Evolutionary conservation across 176 grass and related monocot genomes (phyloP).

Genomic region (Urochloa ruziziensis): DNA sequence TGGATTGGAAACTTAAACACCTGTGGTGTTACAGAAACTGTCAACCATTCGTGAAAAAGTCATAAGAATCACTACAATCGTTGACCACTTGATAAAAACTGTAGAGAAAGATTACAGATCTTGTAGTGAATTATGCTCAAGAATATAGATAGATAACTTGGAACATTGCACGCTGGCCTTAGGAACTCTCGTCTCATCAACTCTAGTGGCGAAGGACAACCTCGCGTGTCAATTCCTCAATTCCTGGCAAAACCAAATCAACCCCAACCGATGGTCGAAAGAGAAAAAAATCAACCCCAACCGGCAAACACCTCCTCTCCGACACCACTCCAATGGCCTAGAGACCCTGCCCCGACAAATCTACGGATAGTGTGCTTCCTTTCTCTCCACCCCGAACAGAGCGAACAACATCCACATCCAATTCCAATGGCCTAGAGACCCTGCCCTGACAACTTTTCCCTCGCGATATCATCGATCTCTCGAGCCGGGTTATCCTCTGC

Average conservation of each 20-base stretch:
- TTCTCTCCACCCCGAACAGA: not conserved
- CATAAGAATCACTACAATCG: too few species aligned
- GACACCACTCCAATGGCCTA: not conserved
- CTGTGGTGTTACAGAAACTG: too few species aligned
- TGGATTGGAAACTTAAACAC: too few species aligned
- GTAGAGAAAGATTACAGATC: too few species aligned
- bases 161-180: not conserved
- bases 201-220: not conserved
- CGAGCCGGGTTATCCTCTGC: not conserved
- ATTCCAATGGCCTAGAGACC: not conserved
- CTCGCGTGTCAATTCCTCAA: constrained; percentile 5
- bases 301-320: not conserved
- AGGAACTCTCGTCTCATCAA: not conserved
- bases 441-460: not conserved
- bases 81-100: too few species aligned
- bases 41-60: too few species aligned
- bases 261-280: too few species aligned
- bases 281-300: too few species aligned
- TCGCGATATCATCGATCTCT: not conserved
- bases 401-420: not conserved
- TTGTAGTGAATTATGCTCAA: too few species aligned
- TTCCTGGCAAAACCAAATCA: too few species aligned
- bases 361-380: not conserved
- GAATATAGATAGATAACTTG: not conserved
- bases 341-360: not conserved